Evolutionary conservation across 73 alveolate species (phyloP), one percentile per base, ranked within the genome.

Genomic region (Paramecium sonneborni): DNA sequence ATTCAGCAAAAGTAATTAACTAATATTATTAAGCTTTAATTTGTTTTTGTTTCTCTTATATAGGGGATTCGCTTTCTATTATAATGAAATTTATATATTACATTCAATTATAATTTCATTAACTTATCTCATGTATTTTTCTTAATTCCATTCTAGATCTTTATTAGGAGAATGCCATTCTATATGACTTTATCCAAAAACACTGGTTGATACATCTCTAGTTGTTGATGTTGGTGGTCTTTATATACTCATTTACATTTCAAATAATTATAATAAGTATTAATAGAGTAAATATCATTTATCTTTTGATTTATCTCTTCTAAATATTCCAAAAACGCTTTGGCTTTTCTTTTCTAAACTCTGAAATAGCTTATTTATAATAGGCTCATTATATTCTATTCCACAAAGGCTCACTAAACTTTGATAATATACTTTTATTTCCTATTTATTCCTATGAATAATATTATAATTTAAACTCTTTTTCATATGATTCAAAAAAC

Each of bases 281-380:
- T 62, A 62, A 62, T 62, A 62, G 68, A 62, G 84, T 62, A 62
- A 62, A 62, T 28, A 52, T 62, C 84, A 62, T 62, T 62, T 62
- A 32, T 62, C 84, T 32, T 62, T 62, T 9, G 84, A 62, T n/a
- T 62, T 62, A 62, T 62, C 84, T 10, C 84, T 62, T 62, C 84
- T 26, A 62, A 62, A 62, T 62, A 62, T 62, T 62, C 84, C 84
- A 62, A 62, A 62, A 30, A 62, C 84, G 6, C 84, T n/a, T 62
- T 62, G 48, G 44, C 18, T 62, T 62, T 62, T 62, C 44, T 62
- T 62, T 32, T 62, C 84, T 7, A 62, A 3, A 26, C 84, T 62
- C 44, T 26, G 44, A 62, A 26, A 62, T 32, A 62, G 14, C 26
- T 62, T 62, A 24, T 26, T 62, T 30, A 62, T 30, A 26, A 62